Conservation (phyloP, 1,284 basidiomycete genomes). For the Lentinus polychrous region DNA sequence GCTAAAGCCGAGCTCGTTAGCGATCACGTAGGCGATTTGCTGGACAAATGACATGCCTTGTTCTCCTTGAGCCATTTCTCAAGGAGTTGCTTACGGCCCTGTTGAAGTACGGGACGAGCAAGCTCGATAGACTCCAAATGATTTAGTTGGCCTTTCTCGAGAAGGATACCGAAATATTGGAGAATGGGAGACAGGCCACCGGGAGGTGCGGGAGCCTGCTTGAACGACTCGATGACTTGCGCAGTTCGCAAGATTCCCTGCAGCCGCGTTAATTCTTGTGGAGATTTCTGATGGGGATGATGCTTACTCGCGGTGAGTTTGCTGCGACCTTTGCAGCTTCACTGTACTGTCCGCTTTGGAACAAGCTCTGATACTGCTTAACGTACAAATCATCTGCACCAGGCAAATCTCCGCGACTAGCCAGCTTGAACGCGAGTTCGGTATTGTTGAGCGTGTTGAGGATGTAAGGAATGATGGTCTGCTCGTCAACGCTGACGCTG, state of each 20-base stretch:
- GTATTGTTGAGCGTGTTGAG: constrained; percentile 93
- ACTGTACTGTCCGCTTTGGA: constrained; percentile 84
- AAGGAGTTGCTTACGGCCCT: constrained; percentile 94
- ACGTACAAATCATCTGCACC: constrained; percentile 98
- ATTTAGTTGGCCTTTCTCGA: constrained; percentile 98
- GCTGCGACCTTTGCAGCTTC: constrained; percentile 99
- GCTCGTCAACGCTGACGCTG: constrained; percentile 95
- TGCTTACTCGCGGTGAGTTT: constrained; percentile 82
- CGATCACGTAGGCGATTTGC: background rate
- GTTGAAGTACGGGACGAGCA: constrained; percentile 91
- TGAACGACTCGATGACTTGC: constrained; percentile 98
- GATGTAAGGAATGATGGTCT: constrained; percentile 94
- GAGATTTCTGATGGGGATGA: constrained; percentile 2
- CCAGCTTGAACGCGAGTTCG: constrained; percentile 97
- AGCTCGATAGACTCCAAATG: constrained; percentile 95
- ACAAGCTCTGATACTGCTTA: constrained; percentile 92
- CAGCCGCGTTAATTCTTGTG: constrained; percentile 4
- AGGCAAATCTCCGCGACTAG: constrained; percentile 94
- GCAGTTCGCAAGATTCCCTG: constrained; percentile 93
- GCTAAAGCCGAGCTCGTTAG: constrained; percentile 36
- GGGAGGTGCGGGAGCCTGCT: constrained; percentile 85
- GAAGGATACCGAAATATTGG: constrained; percentile 96
- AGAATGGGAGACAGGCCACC: constrained; percentile 95
- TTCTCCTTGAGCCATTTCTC: constrained; percentile 99
- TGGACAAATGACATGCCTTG: constrained; percentile 60